phyloP scores from a whole-genome alignment of 2,329 filamentous ascomycete genomes.

The Penicillium sp. region DNA sequence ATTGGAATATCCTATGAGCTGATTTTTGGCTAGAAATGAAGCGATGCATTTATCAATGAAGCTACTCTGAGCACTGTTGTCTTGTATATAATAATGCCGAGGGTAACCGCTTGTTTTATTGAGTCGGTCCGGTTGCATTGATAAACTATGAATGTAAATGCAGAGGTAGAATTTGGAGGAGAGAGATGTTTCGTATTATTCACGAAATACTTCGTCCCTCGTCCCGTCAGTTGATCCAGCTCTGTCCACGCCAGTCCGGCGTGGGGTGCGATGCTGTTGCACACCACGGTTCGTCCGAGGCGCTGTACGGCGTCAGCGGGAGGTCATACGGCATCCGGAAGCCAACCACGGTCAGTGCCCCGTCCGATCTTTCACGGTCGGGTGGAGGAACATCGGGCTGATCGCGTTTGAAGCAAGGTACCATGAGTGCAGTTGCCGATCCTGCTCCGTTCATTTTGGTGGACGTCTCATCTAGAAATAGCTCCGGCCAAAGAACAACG shows the following conservation, averaged over 20 bases:
- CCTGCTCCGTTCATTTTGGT: neutral
- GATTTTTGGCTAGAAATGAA: conserved; percentile 16
- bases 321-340: conserved; percentile 82
- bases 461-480: conserved; percentile 42
- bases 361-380: conserved; percentile 18
- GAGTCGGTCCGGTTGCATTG: neutral
- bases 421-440: conserved; percentile 57
- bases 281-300: conserved; percentile 75
- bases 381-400: conserved; percentile 41
- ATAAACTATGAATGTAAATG: neutral
- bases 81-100: conserved; percentile 16
- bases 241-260: conserved; percentile 59
- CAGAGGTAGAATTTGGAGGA: neutral
- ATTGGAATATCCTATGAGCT: conserved; percentile 10
- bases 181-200: neutral
- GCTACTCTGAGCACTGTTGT: conserved; percentile 7
- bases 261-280: conserved; percentile 63
- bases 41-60: conserved; percentile 21
- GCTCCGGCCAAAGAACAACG: conserved; percentile 76
- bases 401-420: conserved; percentile 69
- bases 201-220: conserved; percentile 5
- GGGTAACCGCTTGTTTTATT: conserved; percentile 5
- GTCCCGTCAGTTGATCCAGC: conserved; percentile 61
- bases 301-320: conserved; percentile 68
- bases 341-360: conserved; percentile 57